These are phyloP conservation scores for Flaveria robusta DNA, from an alignment of 129 eudicot species.

Conservation along the genomic window DNA sequence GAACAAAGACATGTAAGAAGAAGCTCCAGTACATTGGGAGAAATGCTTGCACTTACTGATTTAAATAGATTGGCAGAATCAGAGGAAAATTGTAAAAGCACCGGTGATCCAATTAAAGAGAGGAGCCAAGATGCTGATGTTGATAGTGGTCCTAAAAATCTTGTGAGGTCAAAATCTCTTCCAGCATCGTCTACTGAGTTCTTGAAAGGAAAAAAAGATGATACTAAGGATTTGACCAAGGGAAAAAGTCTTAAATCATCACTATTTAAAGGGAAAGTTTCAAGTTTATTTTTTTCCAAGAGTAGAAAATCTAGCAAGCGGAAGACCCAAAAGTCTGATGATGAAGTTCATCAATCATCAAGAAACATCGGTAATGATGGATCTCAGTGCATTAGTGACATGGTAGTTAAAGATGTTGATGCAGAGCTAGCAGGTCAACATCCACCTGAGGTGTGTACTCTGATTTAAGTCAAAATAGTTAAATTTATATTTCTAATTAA, in stretches of 20 bases:
- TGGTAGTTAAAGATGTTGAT: conserved; percentile 17
- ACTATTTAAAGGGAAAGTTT: conserved; percentile 62
- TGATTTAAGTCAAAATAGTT: not conserved
- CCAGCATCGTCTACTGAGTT: conserved; percentile 68
- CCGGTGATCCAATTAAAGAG: conserved; percentile 36
- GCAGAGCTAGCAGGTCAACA: conserved; percentile 32
- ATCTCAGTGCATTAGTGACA: conserved; percentile 38
- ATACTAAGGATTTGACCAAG: conserved; percentile 51
- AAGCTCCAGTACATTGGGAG: conserved; percentile 95
- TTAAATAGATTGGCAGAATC: conserved; percentile 42
- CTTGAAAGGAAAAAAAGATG: conserved; percentile 39
- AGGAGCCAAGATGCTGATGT: conserved; percentile 36
- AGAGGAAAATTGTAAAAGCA: conserved; percentile 34
- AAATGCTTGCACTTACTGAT: conserved; percentile 98
- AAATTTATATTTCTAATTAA: not conserved
- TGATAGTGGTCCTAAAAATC: conserved; percentile 51
- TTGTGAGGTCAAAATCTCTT: conserved; percentile 80
- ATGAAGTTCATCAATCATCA: conserved; percentile 39
- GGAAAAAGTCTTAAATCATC: conserved; percentile 55
- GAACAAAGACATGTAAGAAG: conserved; percentile 68
- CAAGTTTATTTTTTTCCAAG: conserved; percentile 84
- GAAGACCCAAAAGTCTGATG: conserved; percentile 44
- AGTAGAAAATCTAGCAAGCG: conserved; percentile 61
- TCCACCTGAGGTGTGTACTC: conserved; percentile 47
- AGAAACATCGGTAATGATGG: conserved; percentile 32